phyloP scores from a whole-genome alignment of 139 green algal species.

The Coccomyxa sp. region DNA sequence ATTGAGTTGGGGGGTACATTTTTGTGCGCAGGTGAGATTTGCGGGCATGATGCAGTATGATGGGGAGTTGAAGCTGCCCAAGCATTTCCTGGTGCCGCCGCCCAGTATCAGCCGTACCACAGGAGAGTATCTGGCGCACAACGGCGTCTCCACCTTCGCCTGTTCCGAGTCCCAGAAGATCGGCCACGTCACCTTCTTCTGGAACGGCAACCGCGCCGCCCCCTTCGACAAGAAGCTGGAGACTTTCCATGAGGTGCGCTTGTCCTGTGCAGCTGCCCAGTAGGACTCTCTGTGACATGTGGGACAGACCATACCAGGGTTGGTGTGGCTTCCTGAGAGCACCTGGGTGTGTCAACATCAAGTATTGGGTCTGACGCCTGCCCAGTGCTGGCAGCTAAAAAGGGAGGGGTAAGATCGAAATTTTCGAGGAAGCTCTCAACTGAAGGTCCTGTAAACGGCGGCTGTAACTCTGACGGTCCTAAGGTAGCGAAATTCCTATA shows the following conservation, averaged over 20 bases:
- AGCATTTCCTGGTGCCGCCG: constrained; percentile 86
- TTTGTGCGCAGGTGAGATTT: constrained; percentile 55
- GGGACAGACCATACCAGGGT: neutral
- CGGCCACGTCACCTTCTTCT: constrained; percentile 54
- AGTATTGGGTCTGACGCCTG: too few species aligned
- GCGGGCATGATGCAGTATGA: constrained; percentile 98
- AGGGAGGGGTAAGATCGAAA: too few species aligned
- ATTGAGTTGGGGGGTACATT: too few species aligned
- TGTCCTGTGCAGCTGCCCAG: neutral
- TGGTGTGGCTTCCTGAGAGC: too few species aligned
- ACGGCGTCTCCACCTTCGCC: constrained; percentile 81
- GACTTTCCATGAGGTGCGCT: constrained; percentile 71
- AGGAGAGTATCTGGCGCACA: constrained; percentile 82
- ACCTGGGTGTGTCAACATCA: too few species aligned
- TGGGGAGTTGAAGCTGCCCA: constrained; percentile 86
- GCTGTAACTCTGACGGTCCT: neutral
- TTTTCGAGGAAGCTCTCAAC: too few species aligned
- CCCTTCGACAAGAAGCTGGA: constrained; percentile 84
- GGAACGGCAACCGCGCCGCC: constrained; percentile 90
- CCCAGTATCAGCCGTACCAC: constrained; percentile 63
- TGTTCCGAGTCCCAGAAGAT: constrained; percentile 96
- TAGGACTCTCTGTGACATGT: too few species aligned
- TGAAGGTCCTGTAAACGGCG: neutral
- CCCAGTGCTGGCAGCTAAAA: too few species aligned
- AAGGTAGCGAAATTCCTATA: too few species aligned